These are phyloP conservation scores for Linnemannia schmuckeri DNA, from an alignment of 192 early-diverging fungal species.

Conservation along the genomic window DNA sequence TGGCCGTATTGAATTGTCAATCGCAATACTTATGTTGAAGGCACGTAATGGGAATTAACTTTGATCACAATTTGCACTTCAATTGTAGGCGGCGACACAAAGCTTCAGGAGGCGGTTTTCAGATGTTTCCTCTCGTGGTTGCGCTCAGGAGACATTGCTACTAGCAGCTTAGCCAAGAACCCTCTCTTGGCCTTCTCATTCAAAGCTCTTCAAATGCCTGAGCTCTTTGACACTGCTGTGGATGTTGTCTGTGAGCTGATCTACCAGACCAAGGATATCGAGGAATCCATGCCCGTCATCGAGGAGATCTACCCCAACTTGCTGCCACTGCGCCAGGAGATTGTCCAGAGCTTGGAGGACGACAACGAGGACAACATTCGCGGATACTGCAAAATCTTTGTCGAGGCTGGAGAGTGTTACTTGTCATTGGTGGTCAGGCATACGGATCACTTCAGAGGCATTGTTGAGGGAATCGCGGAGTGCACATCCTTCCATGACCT, in stretches of 20 bases:
- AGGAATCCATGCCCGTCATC: constrained; percentile 68
- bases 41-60: no score
- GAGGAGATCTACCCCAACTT: constrained; percentile 73
- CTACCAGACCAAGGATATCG: constrained; percentile 71
- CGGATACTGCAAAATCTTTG: constrained; percentile 88
- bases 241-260: constrained; percentile 90
- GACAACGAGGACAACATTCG: constrained; percentile 87
- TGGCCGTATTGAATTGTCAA: background rate
- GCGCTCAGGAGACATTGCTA: constrained; percentile 80
- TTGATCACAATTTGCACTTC: background rate
- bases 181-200: constrained; percentile 81
- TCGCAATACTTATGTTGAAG: background rate
- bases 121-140: constrained; percentile 90
- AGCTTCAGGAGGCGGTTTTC: constrained; percentile 74
- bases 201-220: constrained; percentile 74
- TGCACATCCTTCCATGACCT: constrained; percentile 85
- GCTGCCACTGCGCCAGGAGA: constrained; percentile 59
- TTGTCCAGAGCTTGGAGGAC: constrained; percentile 62
- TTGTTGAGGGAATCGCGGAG: constrained; percentile 87
- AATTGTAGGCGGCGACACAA: constrained; percentile 61
- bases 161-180: constrained; percentile 70
- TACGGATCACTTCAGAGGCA: constrained; percentile 73
- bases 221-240: constrained; percentile 86
- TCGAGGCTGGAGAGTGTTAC: constrained; percentile 92
- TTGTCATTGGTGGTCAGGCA: constrained; percentile 77